Base-by-base conservation (phyloP, 192 early-diverging fungal genomes). In the Backusella sp. region DNA sequence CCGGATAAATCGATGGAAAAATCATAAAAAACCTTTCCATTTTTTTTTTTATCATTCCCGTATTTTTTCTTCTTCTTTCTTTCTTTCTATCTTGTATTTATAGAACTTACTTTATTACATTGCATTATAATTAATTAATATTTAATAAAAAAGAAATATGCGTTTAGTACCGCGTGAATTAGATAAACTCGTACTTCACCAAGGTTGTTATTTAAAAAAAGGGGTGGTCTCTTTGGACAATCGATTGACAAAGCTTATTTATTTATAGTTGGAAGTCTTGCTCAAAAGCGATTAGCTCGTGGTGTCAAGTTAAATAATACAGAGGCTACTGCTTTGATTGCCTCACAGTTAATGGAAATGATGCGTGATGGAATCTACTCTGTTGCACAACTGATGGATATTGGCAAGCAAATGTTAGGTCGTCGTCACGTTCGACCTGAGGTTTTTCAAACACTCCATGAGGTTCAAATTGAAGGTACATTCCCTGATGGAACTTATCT, bases 401-500 rank as follows among this genome's bases (percentile, higher is more conserved):
- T 96, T 1, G 97, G 97, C 1, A 92, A 94, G 62, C 88, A 88
- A 52, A 91, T 99, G 65, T 90, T 99, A 1, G 97, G 97, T 2
- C 90, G 86, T 56, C 88, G 93, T 14, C 94, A 97, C 37, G 96
- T 99, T 37, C 77, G 92, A 75, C 82, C 90, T 0, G 88, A 89
- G 9, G 95, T 95, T 12, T 83, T 88, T 0, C 82, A 89, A 65
- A 90, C 87, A 0, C 77, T 99, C 32, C 82, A 89, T 66, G 93
- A 96, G 70, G 95, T 98, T 36, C 94, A 96, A 76, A 87, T 97
- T 2, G 96, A 97, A 77, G 95, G 96, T 12, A 94, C 93, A n/a
- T 97, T 98, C 74, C 92, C 86, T 7, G 95, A 97, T 74, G 97
- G 97, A 14, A 96, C 95, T 0, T 97, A 97, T 79, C 87, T 99